Evolutionary conservation across 75 land plant species (phyloP).

Genomic region (Azolla pinnata): DNA sequence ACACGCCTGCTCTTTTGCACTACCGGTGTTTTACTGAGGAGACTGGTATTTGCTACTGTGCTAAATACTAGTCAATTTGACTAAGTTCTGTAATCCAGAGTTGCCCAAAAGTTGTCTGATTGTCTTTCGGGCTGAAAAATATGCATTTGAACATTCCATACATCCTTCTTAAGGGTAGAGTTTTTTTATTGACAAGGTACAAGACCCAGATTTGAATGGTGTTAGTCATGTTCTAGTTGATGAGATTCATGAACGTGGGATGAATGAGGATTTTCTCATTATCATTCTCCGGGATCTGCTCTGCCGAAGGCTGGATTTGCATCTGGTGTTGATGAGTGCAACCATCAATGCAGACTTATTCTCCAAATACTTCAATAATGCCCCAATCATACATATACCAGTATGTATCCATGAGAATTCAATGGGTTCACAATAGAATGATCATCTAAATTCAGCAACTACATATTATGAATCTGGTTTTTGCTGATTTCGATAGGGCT

Average conservation of each 20-base stretch:
- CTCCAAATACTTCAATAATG: constrained; percentile 80
- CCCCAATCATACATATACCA: constrained; percentile 79
- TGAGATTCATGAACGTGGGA: constrained; percentile 98
- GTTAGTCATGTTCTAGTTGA: constrained; percentile 91
- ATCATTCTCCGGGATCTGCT: constrained; percentile 79
- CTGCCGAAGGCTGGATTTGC: constrained; percentile 74
- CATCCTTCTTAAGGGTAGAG: too few species aligned
- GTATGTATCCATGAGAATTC: constrained; percentile 40
- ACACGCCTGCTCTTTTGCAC: constrained; percentile 87
- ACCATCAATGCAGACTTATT: constrained; percentile 95
- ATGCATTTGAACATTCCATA: too few species aligned
- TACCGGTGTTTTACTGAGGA: constrained; percentile 85
- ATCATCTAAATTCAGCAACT: background rate
- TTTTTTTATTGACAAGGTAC: constrained; percentile 66
- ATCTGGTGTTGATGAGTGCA: constrained; percentile 90
- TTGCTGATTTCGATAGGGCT: constrained; percentile 44
- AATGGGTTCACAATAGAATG: too few species aligned
- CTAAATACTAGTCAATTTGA: too few species aligned
- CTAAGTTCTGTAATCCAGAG: too few species aligned
- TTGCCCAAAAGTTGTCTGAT: too few species aligned
- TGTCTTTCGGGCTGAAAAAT: too few species aligned
- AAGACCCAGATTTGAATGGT: constrained; percentile 65
- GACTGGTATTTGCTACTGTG: too few species aligned
- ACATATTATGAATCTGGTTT: background rate
- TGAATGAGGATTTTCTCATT: constrained; percentile 91